Conservation (phyloP, 805 yeast genomes). For the Helenozyma baotianmanensis region DNA sequence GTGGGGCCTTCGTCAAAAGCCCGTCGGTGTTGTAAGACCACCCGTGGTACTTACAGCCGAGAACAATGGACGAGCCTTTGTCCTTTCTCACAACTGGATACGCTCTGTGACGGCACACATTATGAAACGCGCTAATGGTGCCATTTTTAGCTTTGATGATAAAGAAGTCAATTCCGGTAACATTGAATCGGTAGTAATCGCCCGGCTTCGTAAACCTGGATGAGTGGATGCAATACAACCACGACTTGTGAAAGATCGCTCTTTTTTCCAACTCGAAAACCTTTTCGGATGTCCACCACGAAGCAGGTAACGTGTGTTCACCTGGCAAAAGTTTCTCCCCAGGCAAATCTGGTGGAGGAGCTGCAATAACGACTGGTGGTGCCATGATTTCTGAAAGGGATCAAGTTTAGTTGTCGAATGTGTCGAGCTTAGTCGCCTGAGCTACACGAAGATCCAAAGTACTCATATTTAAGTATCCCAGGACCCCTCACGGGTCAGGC, state of each 20-base stretch:
- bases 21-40: constrained; percentile 67
- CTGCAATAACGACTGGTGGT: constrained; percentile 12
- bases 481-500: no score
- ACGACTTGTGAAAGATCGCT: constrained; percentile 51
- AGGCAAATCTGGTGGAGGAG: constrained; percentile 21
- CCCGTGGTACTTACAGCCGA: constrained; percentile 62
- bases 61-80: constrained; percentile 51
- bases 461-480: no score
- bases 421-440: no score
- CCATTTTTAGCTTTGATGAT: constrained; percentile 50
- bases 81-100: constrained; percentile 58
- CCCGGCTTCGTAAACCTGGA: constrained; percentile 55
- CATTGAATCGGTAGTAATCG: constrained; percentile 48
- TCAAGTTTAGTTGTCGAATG: no score
- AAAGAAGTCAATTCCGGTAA: constrained; percentile 53
- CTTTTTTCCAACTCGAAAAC: constrained; percentile 56
- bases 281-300: constrained; percentile 62
- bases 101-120: constrained; percentile 63
- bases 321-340: constrained; percentile 19
- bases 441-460: no score
- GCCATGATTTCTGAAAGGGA: constrained; percentile 1
- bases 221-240: constrained; percentile 51
- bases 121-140: constrained; percentile 55
- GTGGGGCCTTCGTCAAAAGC: constrained; percentile 55
- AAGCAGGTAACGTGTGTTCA: constrained; percentile 53